These are phyloP conservation scores for Tetraselmis striata DNA, from an alignment of 139 green algal species.

Conservation along the genomic window DNA sequence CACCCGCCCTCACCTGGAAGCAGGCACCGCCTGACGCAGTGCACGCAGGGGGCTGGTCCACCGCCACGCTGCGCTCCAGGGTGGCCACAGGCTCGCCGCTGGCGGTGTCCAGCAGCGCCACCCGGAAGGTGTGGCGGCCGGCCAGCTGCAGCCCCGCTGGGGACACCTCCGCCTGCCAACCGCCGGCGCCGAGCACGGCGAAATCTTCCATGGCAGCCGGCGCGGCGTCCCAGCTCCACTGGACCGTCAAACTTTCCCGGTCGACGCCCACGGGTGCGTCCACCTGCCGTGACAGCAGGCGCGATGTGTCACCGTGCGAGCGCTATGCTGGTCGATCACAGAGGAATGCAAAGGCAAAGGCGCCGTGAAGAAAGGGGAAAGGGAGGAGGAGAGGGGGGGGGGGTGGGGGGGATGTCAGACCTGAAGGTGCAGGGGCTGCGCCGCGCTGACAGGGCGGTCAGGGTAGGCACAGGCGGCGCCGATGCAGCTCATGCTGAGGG, in stretches of 20 bases:
- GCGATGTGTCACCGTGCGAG: too few species aligned
- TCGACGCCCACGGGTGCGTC: background rate
- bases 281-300: background rate
- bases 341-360: too few species aligned
- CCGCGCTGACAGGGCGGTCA: background rate
- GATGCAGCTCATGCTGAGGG: background rate
- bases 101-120: background rate
- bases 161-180: background rate
- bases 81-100: background rate
- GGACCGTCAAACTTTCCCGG: background rate
- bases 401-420: too few species aligned
- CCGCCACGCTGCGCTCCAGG: background rate
- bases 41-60: background rate
- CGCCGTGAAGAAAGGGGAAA: too few species aligned
- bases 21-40: background rate
- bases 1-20: background rate
- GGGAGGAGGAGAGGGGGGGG: too few species aligned
- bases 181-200: background rate
- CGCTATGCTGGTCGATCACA: too few species aligned
- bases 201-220: background rate
- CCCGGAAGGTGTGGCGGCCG: background rate
- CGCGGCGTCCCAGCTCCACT: background rate
- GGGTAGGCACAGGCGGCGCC: background rate
- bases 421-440: background rate
- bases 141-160: background rate